Percentiles rank a stretch among this genome's conserved stretches.
Conservation (phyloP, 2,329 filamentous ascomycete species). For the Diaporthe sp. region DNA sequence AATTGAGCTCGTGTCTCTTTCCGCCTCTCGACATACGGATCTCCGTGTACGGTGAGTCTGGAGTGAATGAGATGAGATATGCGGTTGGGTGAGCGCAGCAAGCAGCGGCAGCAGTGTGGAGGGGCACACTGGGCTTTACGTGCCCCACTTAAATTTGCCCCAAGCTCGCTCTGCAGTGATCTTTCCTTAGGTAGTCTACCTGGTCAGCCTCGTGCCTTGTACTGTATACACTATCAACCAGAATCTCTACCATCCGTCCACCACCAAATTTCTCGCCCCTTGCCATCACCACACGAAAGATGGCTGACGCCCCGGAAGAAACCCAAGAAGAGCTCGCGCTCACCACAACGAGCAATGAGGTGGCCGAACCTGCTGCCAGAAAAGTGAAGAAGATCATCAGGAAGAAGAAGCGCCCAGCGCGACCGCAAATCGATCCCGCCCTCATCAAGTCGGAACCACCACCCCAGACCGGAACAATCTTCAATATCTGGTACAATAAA, state of each 20-base stretch:
- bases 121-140: constrained; percentile 24
- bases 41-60: neutral
- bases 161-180: neutral
- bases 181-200: neutral
- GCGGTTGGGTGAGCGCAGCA: neutral
- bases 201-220: constrained; percentile 27
- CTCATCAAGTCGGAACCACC: constrained; percentile 87
- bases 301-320: constrained; percentile 45
- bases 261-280: neutral
- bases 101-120: neutral
- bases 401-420: constrained; percentile 89
- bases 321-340: constrained; percentile 51
- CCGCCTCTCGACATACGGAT: neutral
- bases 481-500: constrained; percentile 99
- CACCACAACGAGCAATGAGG: constrained; percentile 57
- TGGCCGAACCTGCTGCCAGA: constrained; percentile 62
- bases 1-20: neutral
- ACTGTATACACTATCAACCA: neutral
- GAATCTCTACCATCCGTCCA: neutral
- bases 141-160: constrained; percentile 33
- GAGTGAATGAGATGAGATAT: neutral
- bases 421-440: constrained; percentile 89
- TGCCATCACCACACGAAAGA: constrained; percentile 30
- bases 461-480: constrained; percentile 93
- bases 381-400: constrained; percentile 94